These are phyloP conservation scores for Xylaria longipes DNA, from an alignment of 495 filamentous ascomycete genomes.

Conservation along the genomic window DNA sequence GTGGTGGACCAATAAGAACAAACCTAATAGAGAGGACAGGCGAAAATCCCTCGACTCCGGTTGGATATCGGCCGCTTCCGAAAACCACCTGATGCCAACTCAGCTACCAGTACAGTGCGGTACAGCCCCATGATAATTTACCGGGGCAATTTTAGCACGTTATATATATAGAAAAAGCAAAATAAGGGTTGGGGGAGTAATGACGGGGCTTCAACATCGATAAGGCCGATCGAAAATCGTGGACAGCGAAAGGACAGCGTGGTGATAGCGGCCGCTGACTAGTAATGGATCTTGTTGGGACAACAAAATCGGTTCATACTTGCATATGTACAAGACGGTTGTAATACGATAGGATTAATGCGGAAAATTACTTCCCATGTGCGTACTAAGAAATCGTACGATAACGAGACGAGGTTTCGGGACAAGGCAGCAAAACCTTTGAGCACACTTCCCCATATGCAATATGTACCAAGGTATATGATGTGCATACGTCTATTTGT, in stretches of 20 bases:
- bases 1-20: neutral
- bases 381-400: slow-evolving; percentile 28
- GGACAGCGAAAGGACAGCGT: neutral
- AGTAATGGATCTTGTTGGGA: slow-evolving; percentile 12
- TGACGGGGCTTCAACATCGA: neutral
- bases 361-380: slow-evolving; percentile 17
- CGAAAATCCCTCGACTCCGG: neutral
- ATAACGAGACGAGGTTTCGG: slow-evolving; percentile 15
- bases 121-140: neutral
- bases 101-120: neutral
- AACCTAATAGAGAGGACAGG: slow-evolving; percentile 1
- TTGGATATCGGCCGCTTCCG: slow-evolving; percentile 25
- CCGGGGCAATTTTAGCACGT: slow-evolving; percentile 3
- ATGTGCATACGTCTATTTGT: slow-evolving; percentile 15
- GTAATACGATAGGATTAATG: slow-evolving; percentile 10
- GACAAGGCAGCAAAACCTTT: slow-evolving; percentile 12
- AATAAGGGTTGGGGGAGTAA: slow-evolving; percentile 3
- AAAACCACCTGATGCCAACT: slow-evolving; percentile 7
- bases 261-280: slow-evolving; percentile 13
- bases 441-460: slow-evolving; percentile 3
- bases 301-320: slow-evolving; percentile 26
- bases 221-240: slow-evolving; percentile 4
- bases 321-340: slow-evolving; percentile 24
- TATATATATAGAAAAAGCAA: slow-evolving; percentile 18
- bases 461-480: slow-evolving; percentile 14